Conservation (phyloP, 2,329 filamentous ascomycete genomes). For the Coniella lustricola region DNA sequence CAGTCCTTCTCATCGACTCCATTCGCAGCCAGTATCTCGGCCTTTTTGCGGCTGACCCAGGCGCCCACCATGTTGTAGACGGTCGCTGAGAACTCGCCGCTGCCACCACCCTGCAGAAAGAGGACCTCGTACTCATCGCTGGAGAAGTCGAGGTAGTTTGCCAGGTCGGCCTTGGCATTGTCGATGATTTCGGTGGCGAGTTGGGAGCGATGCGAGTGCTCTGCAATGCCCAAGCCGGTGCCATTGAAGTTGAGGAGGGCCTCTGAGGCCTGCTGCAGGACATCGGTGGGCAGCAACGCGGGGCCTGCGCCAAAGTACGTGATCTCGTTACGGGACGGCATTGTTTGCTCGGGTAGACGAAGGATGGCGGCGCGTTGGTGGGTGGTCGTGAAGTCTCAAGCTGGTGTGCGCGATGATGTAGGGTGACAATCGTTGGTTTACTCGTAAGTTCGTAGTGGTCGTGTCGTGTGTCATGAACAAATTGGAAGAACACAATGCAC, state of each 20-base stretch:
- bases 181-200: conserved; percentile 74
- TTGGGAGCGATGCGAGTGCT: conserved; percentile 82
- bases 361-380: too few species aligned
- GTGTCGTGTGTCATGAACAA: not conserved
- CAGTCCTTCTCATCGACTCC: conserved; percentile 41
- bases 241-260: conserved; percentile 76
- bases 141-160: conserved; percentile 70
- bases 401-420: too few species aligned
- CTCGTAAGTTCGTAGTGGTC: too few species aligned
- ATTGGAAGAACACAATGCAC: not conserved
- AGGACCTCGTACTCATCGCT: conserved; percentile 74
- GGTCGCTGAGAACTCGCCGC: conserved; percentile 75
- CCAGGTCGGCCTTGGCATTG: conserved; percentile 67
- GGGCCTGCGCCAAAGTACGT: conserved; percentile 89
- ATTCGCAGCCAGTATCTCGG: conserved; percentile 50
- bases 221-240: conserved; percentile 77
- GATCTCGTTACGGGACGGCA: conserved; percentile 69
- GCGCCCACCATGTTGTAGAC: conserved; percentile 77
- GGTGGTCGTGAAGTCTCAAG: too few species aligned
- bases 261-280: conserved; percentile 68
- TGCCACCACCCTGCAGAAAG: conserved; percentile 83
- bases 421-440: too few species aligned
- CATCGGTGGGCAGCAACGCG: conserved; percentile 72
- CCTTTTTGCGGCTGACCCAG: conserved; percentile 68
- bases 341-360: conserved; percentile 25